phyloP scores from a whole-genome alignment of 1,284 basidiomycete genomes.

The Leccinum solheimii region DNA sequence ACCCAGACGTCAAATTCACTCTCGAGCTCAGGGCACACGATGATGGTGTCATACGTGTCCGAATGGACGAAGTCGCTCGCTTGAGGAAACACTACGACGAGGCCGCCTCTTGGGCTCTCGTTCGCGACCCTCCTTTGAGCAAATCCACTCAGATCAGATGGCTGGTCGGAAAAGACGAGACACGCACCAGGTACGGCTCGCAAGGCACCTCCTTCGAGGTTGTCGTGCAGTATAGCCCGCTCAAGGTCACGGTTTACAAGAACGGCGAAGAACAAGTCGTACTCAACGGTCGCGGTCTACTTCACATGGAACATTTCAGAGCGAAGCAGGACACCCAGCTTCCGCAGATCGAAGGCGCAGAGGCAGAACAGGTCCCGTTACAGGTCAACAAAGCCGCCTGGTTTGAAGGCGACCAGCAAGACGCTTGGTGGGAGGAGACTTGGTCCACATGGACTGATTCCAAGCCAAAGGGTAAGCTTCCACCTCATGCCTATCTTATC shows the following conservation, averaged over 20 bases:
- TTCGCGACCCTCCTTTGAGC: conserved; percentile 65
- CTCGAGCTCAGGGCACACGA: conserved; percentile 81
- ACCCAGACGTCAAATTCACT: conserved; percentile 79
- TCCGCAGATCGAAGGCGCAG: conserved; percentile 43
- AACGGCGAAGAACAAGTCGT: conserved; percentile 83
- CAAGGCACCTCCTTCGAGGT: conserved; percentile 65
- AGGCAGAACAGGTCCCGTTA: conserved; percentile 54
- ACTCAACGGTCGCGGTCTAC: conserved; percentile 85
- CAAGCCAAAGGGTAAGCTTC: conserved; percentile 85
- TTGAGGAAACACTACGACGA: conserved; percentile 86
- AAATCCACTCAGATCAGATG: conserved; percentile 49
- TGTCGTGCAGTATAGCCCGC: conserved; percentile 69
- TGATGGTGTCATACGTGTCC: conserved; percentile 81
- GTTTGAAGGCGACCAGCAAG: conserved; percentile 85
- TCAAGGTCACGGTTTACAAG: conserved; percentile 71
- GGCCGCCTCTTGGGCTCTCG: conserved; percentile 82
- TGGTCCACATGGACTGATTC: conserved; percentile 87
- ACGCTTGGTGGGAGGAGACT: conserved; percentile 87
- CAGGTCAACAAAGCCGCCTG: conserved; percentile 65
- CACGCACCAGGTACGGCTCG: conserved; percentile 56
- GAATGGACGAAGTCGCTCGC: conserved; percentile 83
- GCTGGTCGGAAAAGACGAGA: conserved; percentile 60
- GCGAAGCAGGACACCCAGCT: conserved; percentile 54
- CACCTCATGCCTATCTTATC: neutral
- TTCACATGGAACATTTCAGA: conserved; percentile 99